Base-by-base conservation (phyloP, 176 grass and related monocot genomes). In the Avena atlantica region DNA sequence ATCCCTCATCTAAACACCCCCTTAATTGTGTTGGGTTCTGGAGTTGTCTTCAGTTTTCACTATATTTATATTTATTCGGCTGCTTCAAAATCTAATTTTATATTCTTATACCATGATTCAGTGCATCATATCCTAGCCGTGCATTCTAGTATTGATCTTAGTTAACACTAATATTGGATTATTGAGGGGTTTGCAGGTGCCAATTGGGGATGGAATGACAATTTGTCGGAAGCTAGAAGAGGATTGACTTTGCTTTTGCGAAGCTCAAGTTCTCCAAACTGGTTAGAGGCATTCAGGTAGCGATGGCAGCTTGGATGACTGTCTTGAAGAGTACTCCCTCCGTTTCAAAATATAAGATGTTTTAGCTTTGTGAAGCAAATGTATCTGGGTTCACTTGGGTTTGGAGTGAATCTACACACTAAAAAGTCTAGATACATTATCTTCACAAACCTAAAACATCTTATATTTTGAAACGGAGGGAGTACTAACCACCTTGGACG, bases 161-260 rank as follows among this genome's bases (percentile, higher is more conserved):
- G 58, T 59, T 51, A 42, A 85, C 9, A 81, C 70, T 50, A 24
- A 8, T 48, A 64, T 71, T 89, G 84, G 67, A n/a, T 79, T 86
- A 57, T 76, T 58, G 81, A 17, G 51, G 62, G 29, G 31, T 31
- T 83, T 65, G 70, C 79, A 98, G 96, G 96, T 98, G 25, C 90
- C 96, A 42, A 90, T 98, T 51, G 96, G 93, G 20, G 96, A 98
- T 10, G 96, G 96, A 83, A 98, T 98, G 93, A 98, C 96, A 24
- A 94, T 98, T 82, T 98, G 96, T 83, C 84, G 82, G 72, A 98
- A 98, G 81, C 88, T 85, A 86, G 79, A 86, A 78, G 84, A 92
- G 64, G 78, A 29, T 51, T 93, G 65, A 92, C 24, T 78, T 49
- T 40, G 16, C 62, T 0, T 81, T 81, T 83, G 70, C 34, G 8